phyloP scores from a whole-genome alignment of 1,139 yeast genomes.

The Sporopachydermia cereana region DNA sequence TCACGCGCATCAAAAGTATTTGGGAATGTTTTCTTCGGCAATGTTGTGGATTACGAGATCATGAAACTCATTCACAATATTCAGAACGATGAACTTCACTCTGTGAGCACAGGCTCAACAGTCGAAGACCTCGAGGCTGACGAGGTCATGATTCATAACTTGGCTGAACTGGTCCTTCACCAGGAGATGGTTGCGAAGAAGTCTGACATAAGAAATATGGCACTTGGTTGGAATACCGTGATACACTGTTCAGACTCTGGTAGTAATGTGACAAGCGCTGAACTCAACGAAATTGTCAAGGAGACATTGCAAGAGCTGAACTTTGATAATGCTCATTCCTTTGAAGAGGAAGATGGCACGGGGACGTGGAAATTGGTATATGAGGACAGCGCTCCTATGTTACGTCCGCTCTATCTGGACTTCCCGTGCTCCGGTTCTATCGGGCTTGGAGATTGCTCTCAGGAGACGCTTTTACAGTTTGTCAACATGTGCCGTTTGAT shows the following conservation, averaged over 20 bases:
- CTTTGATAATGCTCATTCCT: not conserved
- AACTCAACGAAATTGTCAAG: conserved; percentile 1
- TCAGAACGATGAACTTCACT: conserved; percentile 8
- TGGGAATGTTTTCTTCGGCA: conserved; percentile 68
- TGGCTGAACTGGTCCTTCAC: conserved; percentile 22
- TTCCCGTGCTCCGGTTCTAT: conserved; percentile 83
- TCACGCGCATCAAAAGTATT: conserved; percentile 60
- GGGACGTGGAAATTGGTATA: not conserved
- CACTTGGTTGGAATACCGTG: conserved; percentile 28
- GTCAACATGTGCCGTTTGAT: conserved; percentile 23
- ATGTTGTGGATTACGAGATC: conserved; percentile 42
- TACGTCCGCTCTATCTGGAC: conserved; percentile 31
- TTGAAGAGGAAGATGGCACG: not conserved
- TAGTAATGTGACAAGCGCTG: conserved; percentile 3
- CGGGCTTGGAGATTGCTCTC: conserved; percentile 45
- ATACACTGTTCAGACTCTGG: conserved; percentile 24
- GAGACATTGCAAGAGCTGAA: not conserved
- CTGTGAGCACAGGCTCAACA: conserved; percentile 14
- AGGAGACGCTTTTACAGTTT: not conserved
- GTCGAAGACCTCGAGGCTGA: conserved; percentile 8
- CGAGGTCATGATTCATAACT: conserved; percentile 16
- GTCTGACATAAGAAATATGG: not conserved
- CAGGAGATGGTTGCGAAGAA: not conserved
- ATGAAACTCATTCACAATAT: conserved; percentile 11
- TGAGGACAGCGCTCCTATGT: conserved; percentile 12